Conservation (phyloP, 2,329 filamentous ascomycete species). For the Fonsecaea nubica region DNA sequence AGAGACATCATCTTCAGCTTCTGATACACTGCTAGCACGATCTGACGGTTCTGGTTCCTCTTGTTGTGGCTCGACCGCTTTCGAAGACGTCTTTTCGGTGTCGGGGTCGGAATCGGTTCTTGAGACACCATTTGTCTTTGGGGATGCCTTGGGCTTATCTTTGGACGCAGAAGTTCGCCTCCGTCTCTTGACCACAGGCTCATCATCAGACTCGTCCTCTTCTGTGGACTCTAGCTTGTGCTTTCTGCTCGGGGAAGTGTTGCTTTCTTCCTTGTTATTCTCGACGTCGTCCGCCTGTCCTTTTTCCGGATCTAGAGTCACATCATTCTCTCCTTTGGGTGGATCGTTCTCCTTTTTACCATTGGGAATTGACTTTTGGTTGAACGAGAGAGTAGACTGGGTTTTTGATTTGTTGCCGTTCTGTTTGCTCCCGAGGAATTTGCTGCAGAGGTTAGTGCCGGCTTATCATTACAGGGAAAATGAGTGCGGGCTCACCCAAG, state of each 20-base stretch:
- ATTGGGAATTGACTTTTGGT: conserved; percentile 42
- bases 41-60: conserved; percentile 52
- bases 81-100: conserved; percentile 41
- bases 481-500: conserved; percentile 84
- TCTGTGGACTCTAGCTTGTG: conserved; percentile 49
- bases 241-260: conserved; percentile 44
- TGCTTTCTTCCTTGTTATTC: conserved; percentile 27
- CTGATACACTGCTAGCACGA: conserved; percentile 50
- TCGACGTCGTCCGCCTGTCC: conserved; percentile 35
- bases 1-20: conserved; percentile 47
- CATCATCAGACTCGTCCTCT: conserved; percentile 62
- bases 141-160: conserved; percentile 43
- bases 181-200: conserved; percentile 65
- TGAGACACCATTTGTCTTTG: conserved; percentile 37
- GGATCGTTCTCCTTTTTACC: conserved; percentile 38
- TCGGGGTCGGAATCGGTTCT: background rate
- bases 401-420: conserved; percentile 60
- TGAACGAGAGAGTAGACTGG: conserved; percentile 43
- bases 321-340: conserved; percentile 24
- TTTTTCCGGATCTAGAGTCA: conserved; percentile 43
- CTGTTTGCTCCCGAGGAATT: conserved; percentile 85
- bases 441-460: conserved; percentile 59
- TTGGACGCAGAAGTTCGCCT: conserved; percentile 44
- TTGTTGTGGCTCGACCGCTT: conserved; percentile 39
- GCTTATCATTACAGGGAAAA: conserved; percentile 34